Evolutionary conservation across 2,329 filamentous ascomycete genomes (phyloP), one percentile per base, ranked within the genome.

Genomic region (Sporothrix schenckii): DNA sequence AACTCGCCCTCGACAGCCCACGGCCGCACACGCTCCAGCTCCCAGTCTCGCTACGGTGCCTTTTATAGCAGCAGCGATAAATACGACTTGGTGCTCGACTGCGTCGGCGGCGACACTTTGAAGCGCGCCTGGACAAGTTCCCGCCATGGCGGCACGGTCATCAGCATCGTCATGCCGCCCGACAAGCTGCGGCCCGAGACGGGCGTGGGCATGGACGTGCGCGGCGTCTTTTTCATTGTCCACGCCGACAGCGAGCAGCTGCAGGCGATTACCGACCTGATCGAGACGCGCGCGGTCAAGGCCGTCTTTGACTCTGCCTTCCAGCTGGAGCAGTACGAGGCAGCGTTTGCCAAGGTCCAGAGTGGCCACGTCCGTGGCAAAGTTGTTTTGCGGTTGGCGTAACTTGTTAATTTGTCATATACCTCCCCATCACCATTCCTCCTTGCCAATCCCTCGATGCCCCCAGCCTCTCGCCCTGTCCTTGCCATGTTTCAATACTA

Each of bases 1-100:
- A 66, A 44, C 19, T 58, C 34, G 24, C 56, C 68, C 11, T 61
- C 56, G 13, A 58, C 47, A 4, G 21, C 56, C 14, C 21, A 27
- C 69, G 60, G 72, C 44, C 24, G 30, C 66, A 24, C 30, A 14
- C 50, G 39, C 19, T 44, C 68, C 27, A 63, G 69, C 54, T 68
- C 63, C 16, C 65, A 68, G 24, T 44, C 65, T 2, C 56, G 69
- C 11, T 68, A 53, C 53, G 65, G 54, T 11, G 16, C 49, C 65
- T 27, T n/a, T 19, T 24, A 60, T 21, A 72, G 69, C 72, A n/a
- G 21, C 39, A 41, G 60, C 7, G 65, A 65, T 47, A 73, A 71
- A 44, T 76, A 74, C 70, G 61, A 73, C 49, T 50, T 73, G 13
- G 73, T 75, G 39, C 30, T 76, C 44, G 75, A 76, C 67, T 68